These are phyloP conservation scores for Trypanosoma boissoni DNA, from an alignment of 208 protist species.

Conservation along the genomic window DNA sequence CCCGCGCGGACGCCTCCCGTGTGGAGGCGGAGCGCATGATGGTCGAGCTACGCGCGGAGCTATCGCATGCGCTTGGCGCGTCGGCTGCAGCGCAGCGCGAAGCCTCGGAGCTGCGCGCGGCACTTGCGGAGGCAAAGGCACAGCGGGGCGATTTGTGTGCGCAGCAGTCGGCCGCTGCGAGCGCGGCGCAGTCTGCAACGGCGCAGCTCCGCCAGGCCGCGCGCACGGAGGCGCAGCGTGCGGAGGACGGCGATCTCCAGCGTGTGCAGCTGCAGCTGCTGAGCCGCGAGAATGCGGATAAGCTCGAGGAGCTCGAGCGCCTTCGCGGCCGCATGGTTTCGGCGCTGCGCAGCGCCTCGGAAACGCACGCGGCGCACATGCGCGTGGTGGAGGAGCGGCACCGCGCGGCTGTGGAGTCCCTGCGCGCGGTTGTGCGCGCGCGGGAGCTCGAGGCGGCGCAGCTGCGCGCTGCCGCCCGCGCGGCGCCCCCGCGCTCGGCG, in stretches of 20 bases:
- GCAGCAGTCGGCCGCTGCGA: constrained; percentile 21
- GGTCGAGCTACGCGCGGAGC: constrained; percentile 31
- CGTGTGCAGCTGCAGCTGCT: constrained; percentile 56
- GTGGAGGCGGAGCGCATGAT: constrained; percentile 27
- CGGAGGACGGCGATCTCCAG: constrained; percentile 32
- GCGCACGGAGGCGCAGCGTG: constrained; percentile 29
- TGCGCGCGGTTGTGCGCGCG: constrained; percentile 45
- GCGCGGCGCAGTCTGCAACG: constrained; percentile 22
- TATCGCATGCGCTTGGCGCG: constrained; percentile 14
- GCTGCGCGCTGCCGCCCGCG: constrained; percentile 56
- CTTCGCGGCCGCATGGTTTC: constrained; percentile 61
- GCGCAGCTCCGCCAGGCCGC: constrained; percentile 20
- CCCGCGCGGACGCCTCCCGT: constrained; percentile 23
- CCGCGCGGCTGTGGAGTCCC: constrained; percentile 49
- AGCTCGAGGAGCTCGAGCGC: constrained; percentile 69
- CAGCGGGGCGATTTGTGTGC: constrained; percentile 11
- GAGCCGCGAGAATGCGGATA: constrained; percentile 57
- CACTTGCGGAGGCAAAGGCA: constrained; percentile 20
- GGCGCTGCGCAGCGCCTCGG: constrained; percentile 58
- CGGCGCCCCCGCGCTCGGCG: background rate
- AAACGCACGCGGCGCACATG: constrained; percentile 79
- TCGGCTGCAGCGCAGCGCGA: constrained; percentile 12
- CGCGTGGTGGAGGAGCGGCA: constrained; percentile 80
- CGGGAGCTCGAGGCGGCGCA: constrained; percentile 70
- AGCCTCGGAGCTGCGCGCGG: background rate